Evolutionary conservation across 176 grass and related monocot genomes (phyloP), one percentile per base, ranked within the genome.

Genomic region (Zea luxurians): DNA sequence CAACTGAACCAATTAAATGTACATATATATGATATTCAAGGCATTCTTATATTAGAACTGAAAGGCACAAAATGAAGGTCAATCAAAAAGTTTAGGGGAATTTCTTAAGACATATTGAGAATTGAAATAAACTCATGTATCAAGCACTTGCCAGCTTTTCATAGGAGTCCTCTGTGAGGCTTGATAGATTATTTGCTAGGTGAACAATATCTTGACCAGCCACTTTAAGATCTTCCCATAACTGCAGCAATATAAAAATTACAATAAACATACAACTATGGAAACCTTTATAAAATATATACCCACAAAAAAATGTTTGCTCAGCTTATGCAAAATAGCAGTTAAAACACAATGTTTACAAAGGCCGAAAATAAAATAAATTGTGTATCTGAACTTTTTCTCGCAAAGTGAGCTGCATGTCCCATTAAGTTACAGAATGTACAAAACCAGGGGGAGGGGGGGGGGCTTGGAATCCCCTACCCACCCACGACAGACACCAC

Each of bases 131-230:
- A 73, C 27, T 81, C 55, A 83, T 4, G 37, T 46, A 63, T 75
- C 8, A 79, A 75, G 60, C 44, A 62, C 80, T 59, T 91, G 87
- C 94, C 84, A 91, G 76, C 52, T 89, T 87, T 77, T 54, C n/a
- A 15, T 78, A 89, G 20, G 83, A 89, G 76, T 61, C 67, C 77
- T 80, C 80, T 83, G 93, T 91, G 61, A 97, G 66, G 52, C 57
- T 84, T 93, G 94, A 91, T 91, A 97, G 93, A 88, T 44, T 87
- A 80, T 67, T 90, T 75, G 91, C 84, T 60, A 97, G 68, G 73
- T 78, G 61, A 78, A 89, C 64, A 54, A 93, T 91, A 85, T 93
- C 58, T 80, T 81, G 86, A 64, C 94, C 91, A 88, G 88, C 73
- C 63, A 82, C 70, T 93, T 90, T 83, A 83, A 97, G 75, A 70